Conservation (phyloP, 1,284 basidiomycete species). For the Sporisorium graminicola region DNA sequence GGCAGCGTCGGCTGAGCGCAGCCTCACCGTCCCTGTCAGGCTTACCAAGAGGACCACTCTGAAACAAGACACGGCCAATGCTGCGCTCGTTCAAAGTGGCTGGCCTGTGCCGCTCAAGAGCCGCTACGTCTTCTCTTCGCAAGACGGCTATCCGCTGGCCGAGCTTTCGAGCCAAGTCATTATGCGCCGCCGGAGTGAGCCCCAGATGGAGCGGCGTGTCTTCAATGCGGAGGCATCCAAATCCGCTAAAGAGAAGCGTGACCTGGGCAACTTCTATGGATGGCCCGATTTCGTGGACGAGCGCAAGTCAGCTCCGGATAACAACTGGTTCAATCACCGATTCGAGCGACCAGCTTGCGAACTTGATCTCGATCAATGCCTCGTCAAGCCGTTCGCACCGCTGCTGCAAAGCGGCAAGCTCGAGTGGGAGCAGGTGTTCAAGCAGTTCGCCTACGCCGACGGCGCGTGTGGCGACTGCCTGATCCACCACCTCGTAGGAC, state of each 20-base stretch:
- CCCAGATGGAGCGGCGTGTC: neutral
- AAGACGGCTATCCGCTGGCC: conserved; percentile 40
- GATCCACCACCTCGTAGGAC: conserved; percentile 40
- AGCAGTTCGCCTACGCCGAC: conserved; percentile 36
- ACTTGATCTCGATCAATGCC: conserved; percentile 35
- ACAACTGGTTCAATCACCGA: conserved; percentile 23
- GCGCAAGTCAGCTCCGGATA: neutral
- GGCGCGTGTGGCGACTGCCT: conserved; percentile 52
- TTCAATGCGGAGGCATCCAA: neutral
- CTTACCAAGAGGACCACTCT: conserved; percentile 31
- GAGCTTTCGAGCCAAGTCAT: conserved; percentile 19
- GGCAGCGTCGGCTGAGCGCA: neutral
- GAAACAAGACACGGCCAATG: conserved; percentile 18
- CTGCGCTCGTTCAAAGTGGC: conserved; percentile 27
- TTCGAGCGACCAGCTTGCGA: conserved; percentile 38
- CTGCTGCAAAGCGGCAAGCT: conserved; percentile 2
- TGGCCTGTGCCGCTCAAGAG: conserved; percentile 49
- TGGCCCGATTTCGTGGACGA: conserved; percentile 43
- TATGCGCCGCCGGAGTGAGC: conserved; percentile 8
- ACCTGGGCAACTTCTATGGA: conserved; percentile 14
- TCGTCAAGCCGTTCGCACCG: conserved; percentile 13
- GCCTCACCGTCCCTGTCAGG: conserved; percentile 19
- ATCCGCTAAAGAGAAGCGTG: conserved; percentile 2
- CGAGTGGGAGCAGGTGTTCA: conserved; percentile 49
- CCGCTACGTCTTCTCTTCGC: conserved; percentile 33